Conservation (phyloP, 2,329 filamentous ascomycete genomes). For the Verticillium isaacii region DNA sequence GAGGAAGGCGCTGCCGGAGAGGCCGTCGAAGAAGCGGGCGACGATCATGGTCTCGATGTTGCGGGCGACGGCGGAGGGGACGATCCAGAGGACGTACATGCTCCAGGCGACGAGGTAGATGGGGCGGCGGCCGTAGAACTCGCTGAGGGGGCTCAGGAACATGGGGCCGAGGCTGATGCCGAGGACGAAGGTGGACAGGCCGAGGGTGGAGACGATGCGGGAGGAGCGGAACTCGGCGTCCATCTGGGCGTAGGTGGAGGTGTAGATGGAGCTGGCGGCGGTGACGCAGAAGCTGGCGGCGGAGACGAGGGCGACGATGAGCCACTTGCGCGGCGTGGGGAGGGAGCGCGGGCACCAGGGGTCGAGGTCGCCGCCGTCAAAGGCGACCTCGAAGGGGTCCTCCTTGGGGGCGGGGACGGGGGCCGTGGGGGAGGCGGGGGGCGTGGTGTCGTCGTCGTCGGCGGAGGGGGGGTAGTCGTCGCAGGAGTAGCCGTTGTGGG, state of each 20-base stretch:
- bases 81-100: slow-evolving; percentile 73
- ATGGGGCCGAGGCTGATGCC: slow-evolving; percentile 64
- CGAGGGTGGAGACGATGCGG: slow-evolving; percentile 69
- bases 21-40: slow-evolving; percentile 70
- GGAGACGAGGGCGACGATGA: slow-evolving; percentile 70
- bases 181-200: slow-evolving; percentile 77
- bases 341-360: slow-evolving; percentile 71
- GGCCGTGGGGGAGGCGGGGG: neutral
- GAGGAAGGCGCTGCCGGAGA: slow-evolving; percentile 64
- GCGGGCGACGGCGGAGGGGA: slow-evolving; percentile 74
- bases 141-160: slow-evolving; percentile 58
- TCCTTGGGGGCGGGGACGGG: slow-evolving; percentile 19
- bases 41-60: slow-evolving; percentile 81
- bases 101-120: slow-evolving; percentile 74
- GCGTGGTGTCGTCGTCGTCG: neutral
- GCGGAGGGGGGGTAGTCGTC: slow-evolving; percentile 21
- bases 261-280: slow-evolving; percentile 84
- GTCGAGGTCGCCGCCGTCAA: slow-evolving; percentile 68
- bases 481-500: slow-evolving; percentile 40
- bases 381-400: slow-evolving; percentile 64
- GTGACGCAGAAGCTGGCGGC: slow-evolving; percentile 77
- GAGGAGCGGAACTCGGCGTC: slow-evolving; percentile 69
- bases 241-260: slow-evolving; percentile 74
- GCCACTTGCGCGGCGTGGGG: slow-evolving; percentile 65
- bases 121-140: slow-evolving; percentile 78